Base-by-base conservation (phyloP, 805 yeast genomes). In the Starmera amethionina region DNA sequence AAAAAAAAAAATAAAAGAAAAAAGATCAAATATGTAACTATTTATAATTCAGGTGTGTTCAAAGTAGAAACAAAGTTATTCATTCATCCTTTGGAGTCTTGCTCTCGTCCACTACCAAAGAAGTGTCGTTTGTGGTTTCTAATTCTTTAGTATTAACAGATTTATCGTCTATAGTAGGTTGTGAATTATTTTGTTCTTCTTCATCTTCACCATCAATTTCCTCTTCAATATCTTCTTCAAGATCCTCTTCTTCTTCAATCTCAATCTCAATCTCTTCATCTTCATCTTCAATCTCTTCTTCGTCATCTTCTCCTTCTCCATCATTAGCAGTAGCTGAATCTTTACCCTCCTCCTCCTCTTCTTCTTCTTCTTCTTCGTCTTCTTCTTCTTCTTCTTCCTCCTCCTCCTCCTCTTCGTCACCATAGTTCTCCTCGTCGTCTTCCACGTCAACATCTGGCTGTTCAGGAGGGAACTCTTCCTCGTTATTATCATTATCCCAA, bases 401-500 rank as follows among this genome's bases (percentile, higher is more conserved):
- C 2, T 59, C 71, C 1, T 63, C 75, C 6, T 65, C 78, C 1
- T 69, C 80, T 4, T 66, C 78, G 3, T 70, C 77, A 2, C 70
- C 82, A 3, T 71, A 82, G 0, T 68, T 76, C 5, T 75, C 82
- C 13, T 75, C 84, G 12, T 73, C 82, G 8, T 75, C 86, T 2
- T 70, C 79, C 22, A 73, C 72, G 36, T 72, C 79, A 2, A 70
- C 80, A 34, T 75, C 85, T 7, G 71, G 76, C 50, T 81, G 86
- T 47, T 82, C 87, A 3, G 93, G 93, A 11, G 90, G 94, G 50
- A 74, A 82, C 39, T 79, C 78, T 39, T 83, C 87, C 5, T 68
- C 68, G 43, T 65, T 74, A 30, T 67, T 75, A 40, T 78, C 87
- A 45, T 82, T 84, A 58, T 87, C 96, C 99, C 99, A 93, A 4